These are phyloP conservation scores for Emergomyces orientalis DNA, from an alignment of 2,329 filamentous ascomycete species.

Conservation along the genomic window DNA sequence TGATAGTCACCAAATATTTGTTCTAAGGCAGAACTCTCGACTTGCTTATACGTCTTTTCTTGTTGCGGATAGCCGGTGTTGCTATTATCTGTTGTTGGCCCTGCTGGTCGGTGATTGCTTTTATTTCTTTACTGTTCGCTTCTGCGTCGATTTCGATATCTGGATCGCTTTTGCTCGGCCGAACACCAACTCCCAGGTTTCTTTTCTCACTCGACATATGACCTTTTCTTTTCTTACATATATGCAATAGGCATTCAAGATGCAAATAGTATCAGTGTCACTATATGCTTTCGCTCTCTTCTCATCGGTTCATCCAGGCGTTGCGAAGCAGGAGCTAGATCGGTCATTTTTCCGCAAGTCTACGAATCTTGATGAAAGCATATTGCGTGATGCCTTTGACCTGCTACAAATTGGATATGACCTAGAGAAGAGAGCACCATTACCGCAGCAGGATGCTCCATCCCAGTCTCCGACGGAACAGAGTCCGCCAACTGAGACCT, in stretches of 20 bases:
- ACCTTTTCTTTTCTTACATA: background rate
- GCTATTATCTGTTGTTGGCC: too few relatives aligned
- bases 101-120: background rate
- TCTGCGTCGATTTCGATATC: background rate
- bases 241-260: slow-evolving; percentile 3
- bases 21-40: background rate
- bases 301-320: background rate
- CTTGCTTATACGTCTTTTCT: background rate
- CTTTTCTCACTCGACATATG: background rate
- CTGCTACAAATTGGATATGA: background rate
- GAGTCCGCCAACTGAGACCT: background rate
- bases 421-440: slow-evolving; percentile 9
- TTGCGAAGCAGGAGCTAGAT: background rate
- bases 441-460: slow-evolving; percentile 8
- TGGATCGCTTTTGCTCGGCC: background rate
- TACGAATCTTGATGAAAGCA: slow-evolving; percentile 3
- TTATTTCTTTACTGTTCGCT: background rate
- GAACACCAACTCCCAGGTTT: background rate
- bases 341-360: background rate
- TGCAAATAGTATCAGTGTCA: background rate
- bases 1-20: background rate
- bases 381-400: slow-evolving; percentile 9
- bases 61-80: too few relatives aligned
- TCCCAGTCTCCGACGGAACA: slow-evolving; percentile 1
- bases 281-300: background rate